Conservation (phyloP, 306 rosid species). For the Cucurbita maxima region DNA sequence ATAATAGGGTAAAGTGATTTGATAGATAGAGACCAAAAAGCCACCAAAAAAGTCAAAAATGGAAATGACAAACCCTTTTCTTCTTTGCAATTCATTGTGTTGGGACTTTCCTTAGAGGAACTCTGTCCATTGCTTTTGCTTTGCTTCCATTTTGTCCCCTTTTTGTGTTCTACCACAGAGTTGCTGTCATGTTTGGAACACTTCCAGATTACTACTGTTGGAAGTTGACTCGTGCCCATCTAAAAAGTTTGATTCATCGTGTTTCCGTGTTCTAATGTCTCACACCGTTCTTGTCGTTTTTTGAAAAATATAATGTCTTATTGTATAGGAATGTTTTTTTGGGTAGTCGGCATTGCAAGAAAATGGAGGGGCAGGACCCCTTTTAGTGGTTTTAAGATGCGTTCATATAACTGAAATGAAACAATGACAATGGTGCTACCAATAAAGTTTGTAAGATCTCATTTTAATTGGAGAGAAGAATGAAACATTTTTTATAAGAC, state of each 20-base stretch:
- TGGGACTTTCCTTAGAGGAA: not conserved
- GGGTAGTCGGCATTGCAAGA: no score
- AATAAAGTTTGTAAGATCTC: not conserved
- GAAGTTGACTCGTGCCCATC: not conserved
- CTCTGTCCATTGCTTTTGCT: constrained; percentile 3
- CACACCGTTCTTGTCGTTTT: no score
- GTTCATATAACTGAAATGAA: not conserved
- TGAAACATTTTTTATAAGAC: no score
- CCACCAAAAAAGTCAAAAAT: constrained; percentile 6
- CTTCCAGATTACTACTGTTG: not conserved
- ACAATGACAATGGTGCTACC: not conserved
- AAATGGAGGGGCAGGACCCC: no score
- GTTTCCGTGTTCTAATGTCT: not conserved
- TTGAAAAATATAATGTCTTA: no score
- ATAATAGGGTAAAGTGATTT: constrained; percentile 11
- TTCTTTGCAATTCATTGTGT: not conserved
- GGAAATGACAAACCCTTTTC: constrained; percentile 1
- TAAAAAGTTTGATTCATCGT: not conserved
- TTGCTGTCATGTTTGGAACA: not conserved
- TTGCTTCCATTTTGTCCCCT: not conserved
- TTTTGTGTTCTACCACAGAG: not conserved
- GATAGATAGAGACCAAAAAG: constrained; percentile 23
- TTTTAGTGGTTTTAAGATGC: no score
- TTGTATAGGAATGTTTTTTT: no score
- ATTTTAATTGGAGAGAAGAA: no score